A percentile compares a stretch with the other conserved stretches of the same genome.
These are phyloP conservation scores for Chalaropsis thielavioides DNA, from an alignment of 2,329 filamentous ascomycete genomes.

Conservation along the genomic window DNA sequence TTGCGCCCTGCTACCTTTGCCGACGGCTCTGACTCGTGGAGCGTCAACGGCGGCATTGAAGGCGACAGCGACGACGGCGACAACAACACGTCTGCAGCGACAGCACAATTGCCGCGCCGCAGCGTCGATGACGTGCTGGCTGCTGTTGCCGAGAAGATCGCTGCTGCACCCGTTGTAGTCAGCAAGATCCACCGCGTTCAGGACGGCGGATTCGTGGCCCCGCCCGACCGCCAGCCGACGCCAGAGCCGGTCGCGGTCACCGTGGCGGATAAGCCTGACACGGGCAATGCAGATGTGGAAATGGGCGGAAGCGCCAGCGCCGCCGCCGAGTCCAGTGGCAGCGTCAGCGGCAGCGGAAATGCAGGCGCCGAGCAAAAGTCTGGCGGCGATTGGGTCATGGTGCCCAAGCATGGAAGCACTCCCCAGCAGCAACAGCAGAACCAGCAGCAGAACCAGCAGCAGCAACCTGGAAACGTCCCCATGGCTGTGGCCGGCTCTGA, in stretches of 20 bases:
- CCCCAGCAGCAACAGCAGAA: constrained; percentile 19
- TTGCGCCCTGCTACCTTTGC: constrained; percentile 52
- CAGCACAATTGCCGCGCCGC: constrained; percentile 33
- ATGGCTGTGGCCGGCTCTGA: constrained; percentile 10
- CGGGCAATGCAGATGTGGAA: constrained; percentile 47
- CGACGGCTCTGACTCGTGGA: constrained; percentile 45
- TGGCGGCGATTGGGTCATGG: constrained; percentile 59
- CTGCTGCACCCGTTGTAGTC: constrained; percentile 49
- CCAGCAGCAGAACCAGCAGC: not conserved
- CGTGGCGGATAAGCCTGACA: constrained; percentile 18
- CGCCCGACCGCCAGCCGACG: constrained; percentile 35
- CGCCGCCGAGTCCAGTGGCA: constrained; percentile 25
- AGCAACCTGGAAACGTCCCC: too few relatives aligned
- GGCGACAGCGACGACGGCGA: constrained; percentile 37
- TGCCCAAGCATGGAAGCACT: constrained; percentile 46
- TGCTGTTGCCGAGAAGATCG: constrained; percentile 58
- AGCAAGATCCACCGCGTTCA: constrained; percentile 56
- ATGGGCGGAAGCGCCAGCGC: constrained; percentile 46
- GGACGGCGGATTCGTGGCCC: constrained; percentile 56
- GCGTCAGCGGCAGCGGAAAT: not conserved
- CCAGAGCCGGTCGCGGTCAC: constrained; percentile 38
- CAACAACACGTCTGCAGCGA: constrained; percentile 20
- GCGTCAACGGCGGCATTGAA: constrained; percentile 41
- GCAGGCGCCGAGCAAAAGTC: constrained; percentile 28
- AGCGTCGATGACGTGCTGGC: constrained; percentile 56